Evolutionary conservation across 768 basidiomycete genomes (phyloP).

Genomic region (Peribolospora kevripleyi): DNA sequence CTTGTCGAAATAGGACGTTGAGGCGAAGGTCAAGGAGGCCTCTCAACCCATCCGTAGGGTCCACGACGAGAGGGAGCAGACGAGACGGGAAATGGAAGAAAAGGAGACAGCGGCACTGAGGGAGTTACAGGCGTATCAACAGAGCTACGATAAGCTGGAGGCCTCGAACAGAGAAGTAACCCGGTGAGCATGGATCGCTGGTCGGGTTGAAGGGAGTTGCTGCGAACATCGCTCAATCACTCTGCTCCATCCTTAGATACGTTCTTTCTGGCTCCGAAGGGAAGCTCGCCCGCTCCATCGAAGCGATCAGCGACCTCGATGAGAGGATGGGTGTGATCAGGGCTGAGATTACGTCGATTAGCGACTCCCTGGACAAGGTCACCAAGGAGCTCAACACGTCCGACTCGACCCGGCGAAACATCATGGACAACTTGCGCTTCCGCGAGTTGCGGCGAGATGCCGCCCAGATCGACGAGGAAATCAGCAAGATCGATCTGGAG

Average conservation of each 20-base stretch:
- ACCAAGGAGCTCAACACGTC: conserved; percentile 25
- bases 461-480: conserved; percentile 37
- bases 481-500: conserved; percentile 57
- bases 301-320: conserved; percentile 8
- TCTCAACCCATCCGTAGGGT: conserved; percentile 9
- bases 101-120: conserved; percentile 5
- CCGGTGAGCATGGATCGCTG: neutral
- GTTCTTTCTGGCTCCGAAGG: neutral
- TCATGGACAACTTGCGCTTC: conserved; percentile 62
- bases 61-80: conserved; percentile 8
- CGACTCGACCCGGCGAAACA: conserved; percentile 39
- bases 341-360: conserved; percentile 6
- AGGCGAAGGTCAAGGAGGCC: conserved; percentile 8
- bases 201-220: neutral
- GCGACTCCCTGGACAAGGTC: conserved; percentile 8
- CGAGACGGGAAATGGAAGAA: conserved; percentile 2
- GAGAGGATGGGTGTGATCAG: conserved; percentile 2
- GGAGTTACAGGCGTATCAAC: conserved; percentile 5
- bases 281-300: conserved; percentile 4
- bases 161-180: conserved; percentile 6
- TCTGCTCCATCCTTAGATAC: conserved; percentile 1
- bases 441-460: conserved; percentile 45
- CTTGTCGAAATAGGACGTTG: conserved; percentile 9
- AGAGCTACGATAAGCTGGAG: conserved; percentile 6
- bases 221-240: neutral